Evolutionary conservation across 306 rosid genomes (phyloP).

Genomic region (Ziziphus jujuba): DNA sequence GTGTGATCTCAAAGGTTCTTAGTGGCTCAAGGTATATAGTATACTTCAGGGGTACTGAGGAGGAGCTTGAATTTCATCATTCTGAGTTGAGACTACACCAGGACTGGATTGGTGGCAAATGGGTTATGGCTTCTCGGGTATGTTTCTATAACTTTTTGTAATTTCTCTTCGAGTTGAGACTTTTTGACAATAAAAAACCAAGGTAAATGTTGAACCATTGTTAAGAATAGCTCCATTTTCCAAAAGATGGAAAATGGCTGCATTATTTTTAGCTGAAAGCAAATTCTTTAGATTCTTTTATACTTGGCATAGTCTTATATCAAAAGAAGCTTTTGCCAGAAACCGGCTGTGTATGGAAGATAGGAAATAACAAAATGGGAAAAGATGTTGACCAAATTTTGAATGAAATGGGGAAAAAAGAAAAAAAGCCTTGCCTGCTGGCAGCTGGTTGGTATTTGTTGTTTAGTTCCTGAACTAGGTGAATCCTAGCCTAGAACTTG

Average conservation of each 20-base stretch:
- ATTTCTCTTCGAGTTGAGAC: neutral
- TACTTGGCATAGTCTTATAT: neutral
- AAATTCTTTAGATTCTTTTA: neutral
- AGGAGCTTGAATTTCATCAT: slow-evolving; percentile 30
- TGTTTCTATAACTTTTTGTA: neutral
- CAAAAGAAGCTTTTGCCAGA: neutral
- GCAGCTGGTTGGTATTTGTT: neutral
- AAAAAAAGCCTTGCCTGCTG: neutral
- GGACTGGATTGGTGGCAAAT: slow-evolving; percentile 43
- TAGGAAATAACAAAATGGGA: neutral
- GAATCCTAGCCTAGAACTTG: too few species aligned
- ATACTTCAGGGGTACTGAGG: slow-evolving; percentile 28
- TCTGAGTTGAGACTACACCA: slow-evolving; percentile 43
- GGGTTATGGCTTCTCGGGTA: slow-evolving; percentile 43
- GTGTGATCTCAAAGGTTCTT: slow-evolving; percentile 34
- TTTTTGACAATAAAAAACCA: neutral
- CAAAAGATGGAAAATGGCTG: neutral
- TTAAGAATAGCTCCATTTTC: neutral
- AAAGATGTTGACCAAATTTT: neutral
- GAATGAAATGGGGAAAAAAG: neutral
- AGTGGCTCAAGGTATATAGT: slow-evolving; percentile 25
- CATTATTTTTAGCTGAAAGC: neutral
- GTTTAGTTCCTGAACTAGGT: neutral
- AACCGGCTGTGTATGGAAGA: neutral
- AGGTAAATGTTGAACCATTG: neutral